Percentiles rank a stretch among this genome's conserved stretches.
These are phyloP conservation scores for Zymoseptoria tritici DNA, from an alignment of 2,329 filamentous ascomycete species.

Conservation along the genomic window DNA sequence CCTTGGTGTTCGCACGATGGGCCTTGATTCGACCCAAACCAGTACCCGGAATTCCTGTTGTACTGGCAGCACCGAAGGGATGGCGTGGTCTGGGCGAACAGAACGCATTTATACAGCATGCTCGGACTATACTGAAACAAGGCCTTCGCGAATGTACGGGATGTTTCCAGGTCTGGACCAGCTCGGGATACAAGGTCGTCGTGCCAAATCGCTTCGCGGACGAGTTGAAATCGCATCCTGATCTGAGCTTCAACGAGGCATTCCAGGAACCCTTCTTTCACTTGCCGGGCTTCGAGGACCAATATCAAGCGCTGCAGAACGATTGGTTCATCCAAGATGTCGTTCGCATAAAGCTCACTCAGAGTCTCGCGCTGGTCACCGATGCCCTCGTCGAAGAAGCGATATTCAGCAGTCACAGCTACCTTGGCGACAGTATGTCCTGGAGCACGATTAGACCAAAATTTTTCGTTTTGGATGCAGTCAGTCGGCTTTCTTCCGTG, in stretches of 20 bases:
- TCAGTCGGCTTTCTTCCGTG: constrained; percentile 4
- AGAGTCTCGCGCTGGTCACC: constrained; percentile 18
- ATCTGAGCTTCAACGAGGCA: constrained; percentile 9
- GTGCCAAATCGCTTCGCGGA: constrained; percentile 10
- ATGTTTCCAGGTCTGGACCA: constrained; percentile 13
- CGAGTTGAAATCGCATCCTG: constrained; percentile 16
- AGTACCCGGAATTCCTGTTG: too few species aligned
- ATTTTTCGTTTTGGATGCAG: background rate
- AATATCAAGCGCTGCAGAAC: constrained; percentile 5
- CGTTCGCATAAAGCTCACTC: constrained; percentile 19
- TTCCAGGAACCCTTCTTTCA: constrained; percentile 9
- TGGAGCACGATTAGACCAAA: background rate
- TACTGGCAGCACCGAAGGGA: too few species aligned
- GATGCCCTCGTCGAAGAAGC: constrained; percentile 21
- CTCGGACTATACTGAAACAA: background rate
- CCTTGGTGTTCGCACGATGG: too few species aligned
- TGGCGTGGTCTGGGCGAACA: too few species aligned
- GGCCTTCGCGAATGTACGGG: constrained; percentile 3
- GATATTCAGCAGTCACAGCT: background rate
- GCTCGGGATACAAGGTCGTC: constrained; percentile 13
- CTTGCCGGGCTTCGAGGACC: constrained; percentile 17
- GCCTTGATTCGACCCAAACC: too few species aligned
- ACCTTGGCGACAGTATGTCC: background rate
- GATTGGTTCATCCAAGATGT: background rate
- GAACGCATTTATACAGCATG: too few species aligned